Percentiles rank a stretch among this genome's conserved stretches.
phyloP scores from a whole-genome alignment of 805 yeast genomes.

The Candida hungchunana region DNA sequence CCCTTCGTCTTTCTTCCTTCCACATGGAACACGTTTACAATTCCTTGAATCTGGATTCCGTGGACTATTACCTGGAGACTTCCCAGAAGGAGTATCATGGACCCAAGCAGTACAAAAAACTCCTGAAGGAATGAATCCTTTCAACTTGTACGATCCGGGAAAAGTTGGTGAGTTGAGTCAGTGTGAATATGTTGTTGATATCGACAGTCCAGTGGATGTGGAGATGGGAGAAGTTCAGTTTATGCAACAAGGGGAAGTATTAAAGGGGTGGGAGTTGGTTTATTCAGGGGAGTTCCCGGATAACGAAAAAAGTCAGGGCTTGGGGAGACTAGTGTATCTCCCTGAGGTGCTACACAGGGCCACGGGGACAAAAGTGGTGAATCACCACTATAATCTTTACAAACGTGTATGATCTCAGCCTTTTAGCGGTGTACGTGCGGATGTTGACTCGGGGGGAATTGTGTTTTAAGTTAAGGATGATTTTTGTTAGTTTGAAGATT shows the following conservation, averaged over 20 bases:
- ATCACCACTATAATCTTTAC: slow-evolving; percentile 49
- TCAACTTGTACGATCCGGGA: slow-evolving; percentile 58
- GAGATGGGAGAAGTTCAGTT: slow-evolving; percentile 38
- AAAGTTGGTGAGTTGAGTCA: slow-evolving; percentile 44
- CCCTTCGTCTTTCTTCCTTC: slow-evolving; percentile 83
- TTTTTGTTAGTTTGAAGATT: too few relatives aligned
- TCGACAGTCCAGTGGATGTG: slow-evolving; percentile 42
- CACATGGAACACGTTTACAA: slow-evolving; percentile 54
- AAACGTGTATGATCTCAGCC: too few relatives aligned
- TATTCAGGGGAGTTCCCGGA: slow-evolving; percentile 24
- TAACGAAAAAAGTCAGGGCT: slow-evolving; percentile 46
- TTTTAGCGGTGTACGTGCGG: too few relatives aligned
- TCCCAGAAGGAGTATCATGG: slow-evolving; percentile 43
- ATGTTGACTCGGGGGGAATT: too few relatives aligned
- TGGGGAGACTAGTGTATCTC: slow-evolving; percentile 51
- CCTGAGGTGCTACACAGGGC: slow-evolving; percentile 33
- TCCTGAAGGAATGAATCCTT: slow-evolving; percentile 72
- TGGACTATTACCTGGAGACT: slow-evolving; percentile 88
- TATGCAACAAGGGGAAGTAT: slow-evolving; percentile 6
- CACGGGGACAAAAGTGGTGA: slow-evolving; percentile 35
- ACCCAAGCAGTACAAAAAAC: slow-evolving; percentile 37
- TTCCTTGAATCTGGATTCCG: slow-evolving; percentile 77
- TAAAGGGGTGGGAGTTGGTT: slow-evolving; percentile 43
- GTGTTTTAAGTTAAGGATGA: too few relatives aligned
- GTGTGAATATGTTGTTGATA: slow-evolving; percentile 74